These are phyloP conservation scores for Stephania japonica DNA, from an alignment of 164 flowering plant genomes.

Conservation along the genomic window DNA sequence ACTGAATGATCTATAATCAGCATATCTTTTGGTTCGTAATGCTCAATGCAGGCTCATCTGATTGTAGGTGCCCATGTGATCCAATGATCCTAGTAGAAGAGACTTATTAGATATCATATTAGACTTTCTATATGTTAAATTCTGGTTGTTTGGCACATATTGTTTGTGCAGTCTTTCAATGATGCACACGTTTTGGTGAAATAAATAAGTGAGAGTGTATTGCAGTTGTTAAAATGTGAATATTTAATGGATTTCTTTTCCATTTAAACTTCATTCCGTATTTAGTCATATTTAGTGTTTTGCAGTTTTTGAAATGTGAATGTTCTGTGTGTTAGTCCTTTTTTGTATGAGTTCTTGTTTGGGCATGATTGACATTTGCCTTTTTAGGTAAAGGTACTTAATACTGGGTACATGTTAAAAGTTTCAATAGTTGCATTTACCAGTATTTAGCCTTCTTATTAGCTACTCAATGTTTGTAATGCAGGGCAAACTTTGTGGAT, in stretches of 20 bases:
- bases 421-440: not conserved
- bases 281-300: not conserved
- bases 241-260: not conserved
- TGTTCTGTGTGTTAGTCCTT: not conserved
- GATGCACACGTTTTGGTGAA: no score
- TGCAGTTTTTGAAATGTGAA: not conserved
- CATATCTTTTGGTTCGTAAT: not conserved
- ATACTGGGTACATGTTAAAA: no score
- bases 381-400: no score
- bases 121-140: no score
- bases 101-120: not conserved
- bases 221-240: not conserved
- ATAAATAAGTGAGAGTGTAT: not conserved
- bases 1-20: not conserved
- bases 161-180: not conserved
- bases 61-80: not conserved
- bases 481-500: conserved; percentile 51
- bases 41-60: not conserved
- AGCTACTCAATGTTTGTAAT: conserved; percentile 10
- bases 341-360: not conserved
- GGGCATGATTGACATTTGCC: not conserved
- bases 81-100: not conserved
- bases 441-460: not conserved
- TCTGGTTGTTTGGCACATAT: not conserved
- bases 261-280: not conserved